phyloP scores from a whole-genome alignment of 768 basidiomycete genomes.

The Rhizopogon roseolus region DNA sequence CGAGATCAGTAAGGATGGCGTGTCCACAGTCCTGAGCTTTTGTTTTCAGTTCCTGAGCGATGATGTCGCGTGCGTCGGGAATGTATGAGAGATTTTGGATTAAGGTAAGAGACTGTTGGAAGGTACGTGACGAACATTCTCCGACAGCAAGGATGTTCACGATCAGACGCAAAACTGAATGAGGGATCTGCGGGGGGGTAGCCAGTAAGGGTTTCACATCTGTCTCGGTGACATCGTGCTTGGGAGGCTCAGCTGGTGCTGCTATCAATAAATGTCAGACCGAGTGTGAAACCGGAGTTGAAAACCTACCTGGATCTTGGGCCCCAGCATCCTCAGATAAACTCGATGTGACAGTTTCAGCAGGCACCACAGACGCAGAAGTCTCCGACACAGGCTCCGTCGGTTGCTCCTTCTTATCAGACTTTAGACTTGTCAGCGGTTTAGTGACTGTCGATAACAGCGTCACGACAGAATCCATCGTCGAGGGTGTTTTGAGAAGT shows the following conservation, averaged over 20 bases:
- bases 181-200: constrained; percentile 81
- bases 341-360: constrained; percentile 7
- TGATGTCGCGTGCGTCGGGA: constrained; percentile 82
- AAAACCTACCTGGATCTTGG: neutral
- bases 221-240: constrained; percentile 15
- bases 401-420: constrained; percentile 33
- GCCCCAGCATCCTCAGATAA: constrained; percentile 5
- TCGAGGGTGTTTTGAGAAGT: constrained; percentile 79
- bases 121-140: constrained; percentile 95
- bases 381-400: constrained; percentile 16
- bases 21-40: constrained; percentile 89
- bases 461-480: constrained; percentile 90
- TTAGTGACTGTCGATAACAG: constrained; percentile 87
- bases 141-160: constrained; percentile 97
- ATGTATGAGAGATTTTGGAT: constrained; percentile 91
- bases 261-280: neutral
- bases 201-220: constrained; percentile 52
- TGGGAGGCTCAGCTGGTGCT: constrained; percentile 15
- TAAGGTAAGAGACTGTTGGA: constrained; percentile 86
- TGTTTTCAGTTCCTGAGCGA: constrained; percentile 80
- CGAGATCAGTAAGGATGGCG: constrained; percentile 68
- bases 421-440: constrained; percentile 66
- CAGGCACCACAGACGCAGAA: constrained; percentile 9
- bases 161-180: constrained; percentile 79
- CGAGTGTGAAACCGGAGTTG: neutral